phyloP scores from a whole-genome alignment of 768 basidiomycete genomes.

The Boletus sp. region DNA sequence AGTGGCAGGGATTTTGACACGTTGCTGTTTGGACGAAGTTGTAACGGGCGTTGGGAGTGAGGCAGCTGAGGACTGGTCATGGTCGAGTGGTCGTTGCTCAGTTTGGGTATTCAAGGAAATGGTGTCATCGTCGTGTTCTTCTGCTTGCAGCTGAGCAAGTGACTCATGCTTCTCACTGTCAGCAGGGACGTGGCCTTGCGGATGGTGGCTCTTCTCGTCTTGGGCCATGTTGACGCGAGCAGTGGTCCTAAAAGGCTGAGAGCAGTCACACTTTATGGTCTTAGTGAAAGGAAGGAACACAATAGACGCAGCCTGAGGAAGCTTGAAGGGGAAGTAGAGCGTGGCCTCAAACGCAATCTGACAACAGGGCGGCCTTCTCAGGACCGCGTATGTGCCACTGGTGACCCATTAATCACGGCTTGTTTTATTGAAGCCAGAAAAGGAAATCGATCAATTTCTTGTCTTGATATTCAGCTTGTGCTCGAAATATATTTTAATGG shows the following conservation, averaged over 20 bases:
- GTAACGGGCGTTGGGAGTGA: conserved; percentile 62
- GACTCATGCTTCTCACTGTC: conserved; percentile 21
- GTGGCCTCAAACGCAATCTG: background rate
- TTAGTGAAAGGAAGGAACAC: background rate
- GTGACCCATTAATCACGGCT: background rate
- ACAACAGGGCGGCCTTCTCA: background rate
- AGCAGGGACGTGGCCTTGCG: background rate
- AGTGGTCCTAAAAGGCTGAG: background rate
- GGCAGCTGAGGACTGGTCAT: conserved; percentile 3
- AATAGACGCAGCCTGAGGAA: conserved; percentile 6
- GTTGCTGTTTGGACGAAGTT: conserved; percentile 39
- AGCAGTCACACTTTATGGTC: background rate
- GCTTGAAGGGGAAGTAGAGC: background rate
- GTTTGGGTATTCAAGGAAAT: background rate
- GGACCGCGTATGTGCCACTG: too few species aligned
- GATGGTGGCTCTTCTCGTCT: conserved; percentile 23
- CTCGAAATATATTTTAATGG: too few species aligned
- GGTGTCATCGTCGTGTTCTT: conserved; percentile 19
- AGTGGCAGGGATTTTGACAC: conserved; percentile 58
- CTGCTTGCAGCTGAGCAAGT: conserved; percentile 14
- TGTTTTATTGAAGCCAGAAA: background rate
- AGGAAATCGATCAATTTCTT: background rate
- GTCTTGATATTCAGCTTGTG: too few species aligned
- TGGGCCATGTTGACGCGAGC: conserved; percentile 16
- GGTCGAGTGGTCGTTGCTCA: conserved; percentile 1